A percentile compares a stretch with the other conserved stretches of the same genome.
Conservation (phyloP, 202 grass and related monocot species). For the Cymbopogon flexuosus region DNA sequence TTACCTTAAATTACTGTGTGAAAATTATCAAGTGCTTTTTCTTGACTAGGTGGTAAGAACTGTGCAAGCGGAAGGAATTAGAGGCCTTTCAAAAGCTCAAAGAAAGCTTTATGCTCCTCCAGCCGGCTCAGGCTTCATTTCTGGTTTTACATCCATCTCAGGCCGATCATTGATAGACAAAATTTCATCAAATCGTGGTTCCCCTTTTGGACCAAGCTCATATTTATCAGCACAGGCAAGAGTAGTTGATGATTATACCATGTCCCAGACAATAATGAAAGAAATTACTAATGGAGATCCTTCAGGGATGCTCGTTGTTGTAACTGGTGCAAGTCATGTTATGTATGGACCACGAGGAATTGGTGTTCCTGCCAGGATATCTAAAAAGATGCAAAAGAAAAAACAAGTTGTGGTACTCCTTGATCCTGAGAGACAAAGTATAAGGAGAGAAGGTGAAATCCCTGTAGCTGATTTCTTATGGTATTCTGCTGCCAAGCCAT, state of each 20-base stretch:
- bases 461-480: constrained; percentile 87
- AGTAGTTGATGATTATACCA: constrained; percentile 95
- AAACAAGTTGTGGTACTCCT: constrained; percentile 87
- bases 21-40: constrained; percentile 33
- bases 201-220: constrained; percentile 70
- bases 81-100: constrained; percentile 69
- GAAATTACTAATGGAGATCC: constrained; percentile 58
- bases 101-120: constrained; percentile 79
- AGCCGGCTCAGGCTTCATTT: constrained; percentile 92
- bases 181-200: constrained; percentile 53
- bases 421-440: constrained; percentile 94
- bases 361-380: constrained; percentile 89
- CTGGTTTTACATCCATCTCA: constrained; percentile 86
- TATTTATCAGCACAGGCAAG: constrained; percentile 92
- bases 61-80: constrained; percentile 91
- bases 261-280: constrained; percentile 83
- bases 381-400: constrained; percentile 94
- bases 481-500: constrained; percentile 93
- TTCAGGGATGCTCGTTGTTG: constrained; percentile 77
- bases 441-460: constrained; percentile 94
- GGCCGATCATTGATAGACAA: constrained; percentile 81
- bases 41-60: constrained; percentile 70
- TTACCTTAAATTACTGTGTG: constrained; percentile 5
- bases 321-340: constrained; percentile 89
- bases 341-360: constrained; percentile 85